These are phyloP conservation scores for Dryadomyces quercivorus DNA, from an alignment of 2,329 filamentous ascomycete genomes.

Conservation along the genomic window DNA sequence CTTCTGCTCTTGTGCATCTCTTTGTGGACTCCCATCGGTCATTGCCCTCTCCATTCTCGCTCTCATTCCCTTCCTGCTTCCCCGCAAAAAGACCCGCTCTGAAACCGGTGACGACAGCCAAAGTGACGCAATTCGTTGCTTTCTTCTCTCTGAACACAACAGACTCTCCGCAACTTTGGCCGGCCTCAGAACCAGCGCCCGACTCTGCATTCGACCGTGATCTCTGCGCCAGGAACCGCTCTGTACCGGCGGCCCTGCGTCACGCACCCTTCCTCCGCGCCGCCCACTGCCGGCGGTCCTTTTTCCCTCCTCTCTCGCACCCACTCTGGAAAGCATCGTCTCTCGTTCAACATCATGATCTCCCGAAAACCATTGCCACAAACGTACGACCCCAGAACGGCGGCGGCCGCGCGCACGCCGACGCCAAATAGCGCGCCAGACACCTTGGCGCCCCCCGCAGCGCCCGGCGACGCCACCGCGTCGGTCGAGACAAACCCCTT, in stretches of 20 bases:
- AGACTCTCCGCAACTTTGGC: too few relatives aligned
- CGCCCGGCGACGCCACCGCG: neutral
- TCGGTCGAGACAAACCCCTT: slow-evolving; percentile 39
- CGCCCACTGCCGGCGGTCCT: neutral
- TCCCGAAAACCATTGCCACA: slow-evolving; percentile 25
- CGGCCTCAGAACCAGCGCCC: too few relatives aligned
- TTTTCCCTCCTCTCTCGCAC: neutral
- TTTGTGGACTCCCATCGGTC: neutral
- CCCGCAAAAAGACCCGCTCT: neutral
- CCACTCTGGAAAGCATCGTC: neutral
- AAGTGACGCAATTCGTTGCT: slow-evolving; percentile 4
- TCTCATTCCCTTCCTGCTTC: neutral
- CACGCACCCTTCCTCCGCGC: neutral
- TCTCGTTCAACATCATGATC: slow-evolving; percentile 24
- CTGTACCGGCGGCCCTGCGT: neutral
- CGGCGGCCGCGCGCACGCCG: neutral
- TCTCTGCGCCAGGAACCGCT: neutral
- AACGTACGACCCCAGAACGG: neutral
- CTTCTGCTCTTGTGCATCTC: neutral
- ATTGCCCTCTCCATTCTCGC: neutral
- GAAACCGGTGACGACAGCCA: neutral
- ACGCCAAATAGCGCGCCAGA: neutral
- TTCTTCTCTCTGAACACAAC: neutral
- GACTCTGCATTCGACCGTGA: too few relatives aligned
- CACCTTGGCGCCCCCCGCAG: too few relatives aligned